Base-by-base conservation (phyloP, 2,329 filamentous ascomycete species). In the Sphaerostilbella broomeana region DNA sequence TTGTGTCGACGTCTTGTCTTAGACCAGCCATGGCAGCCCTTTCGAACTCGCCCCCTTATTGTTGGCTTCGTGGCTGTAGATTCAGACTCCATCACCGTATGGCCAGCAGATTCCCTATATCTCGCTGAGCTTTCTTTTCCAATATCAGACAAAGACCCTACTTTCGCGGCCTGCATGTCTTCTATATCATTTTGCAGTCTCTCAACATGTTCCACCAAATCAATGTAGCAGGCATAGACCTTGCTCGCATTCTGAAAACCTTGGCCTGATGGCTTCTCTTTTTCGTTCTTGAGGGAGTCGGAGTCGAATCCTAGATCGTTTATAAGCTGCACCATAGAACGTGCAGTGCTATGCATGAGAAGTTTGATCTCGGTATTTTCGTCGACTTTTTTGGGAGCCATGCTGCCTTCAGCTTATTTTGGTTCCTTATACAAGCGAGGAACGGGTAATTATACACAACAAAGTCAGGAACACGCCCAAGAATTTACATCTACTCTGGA, bases 41-140 rank as follows among this genome's bases (percentile, higher is more conserved):
- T 25, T 25, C 22, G 22, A 25, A 30, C 36, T 39, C 36, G 36
- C 33, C 36, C 29, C 36, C 27, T 39, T 16, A n/a, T n/a, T 26
- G 10, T 8, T 33, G 21, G n/a, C 36, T 38, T 29, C 21, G 27
- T 26, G 33, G 36, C 15, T n/a, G 36, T n/a, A 26, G 22, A 21
- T 17, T 27, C n/a, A 15, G 36, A 30, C 17, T 21, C 11, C 29
- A 17, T 27, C 24, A n/a, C 17, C 0, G n/a, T 2, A 7, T 20
- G 26, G 16, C 29, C 22, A 11, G 1, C 18, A 3, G 2, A 1
- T 3, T 7, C 15, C 4, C 20, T 15, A 29, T 28, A 17, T 21
- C 16, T 4, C 11, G 17, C 6, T 4, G 21, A 16, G 6, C 17
- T 7, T 17, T 5, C 12, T 12, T 20, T 11, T 15, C 21, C 12